Conservation (phyloP, 2,329 filamentous ascomycete species). For the Davidsoniella neocaledoniae region DNA sequence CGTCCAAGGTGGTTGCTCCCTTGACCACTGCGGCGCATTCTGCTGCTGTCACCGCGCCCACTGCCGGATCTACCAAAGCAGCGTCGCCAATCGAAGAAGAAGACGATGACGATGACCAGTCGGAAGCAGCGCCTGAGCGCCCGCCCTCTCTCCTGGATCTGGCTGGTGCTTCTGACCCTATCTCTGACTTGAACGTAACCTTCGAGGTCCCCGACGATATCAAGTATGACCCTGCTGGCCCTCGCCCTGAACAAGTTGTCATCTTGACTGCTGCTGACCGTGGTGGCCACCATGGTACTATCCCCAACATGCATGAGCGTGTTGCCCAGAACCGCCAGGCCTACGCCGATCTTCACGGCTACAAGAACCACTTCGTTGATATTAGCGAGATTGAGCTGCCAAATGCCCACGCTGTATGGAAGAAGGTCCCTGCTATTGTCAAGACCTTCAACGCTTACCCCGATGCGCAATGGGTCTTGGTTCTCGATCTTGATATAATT, state of each 20-base stretch:
- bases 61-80: background rate
- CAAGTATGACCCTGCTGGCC: constrained; percentile 10
- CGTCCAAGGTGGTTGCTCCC: background rate
- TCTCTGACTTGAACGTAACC: constrained; percentile 6
- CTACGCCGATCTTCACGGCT: constrained; percentile 11
- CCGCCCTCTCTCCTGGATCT: constrained; percentile 6
- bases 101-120: background rate
- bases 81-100: background rate
- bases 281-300: constrained; percentile 11
- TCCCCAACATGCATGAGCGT: constrained; percentile 11
- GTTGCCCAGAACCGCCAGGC: constrained; percentile 11
- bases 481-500: constrained; percentile 12
- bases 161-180: constrained; percentile 2
- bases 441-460: constrained; percentile 11
- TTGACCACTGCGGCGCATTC: background rate
- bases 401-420: constrained; percentile 10
- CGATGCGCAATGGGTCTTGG: constrained; percentile 12
- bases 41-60: background rate
- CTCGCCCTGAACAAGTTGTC: constrained; percentile 9
- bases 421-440: constrained; percentile 12
- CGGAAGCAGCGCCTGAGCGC: background rate
- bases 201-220: constrained; percentile 11
- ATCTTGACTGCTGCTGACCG: constrained; percentile 11
- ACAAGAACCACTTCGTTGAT: constrained; percentile 13
- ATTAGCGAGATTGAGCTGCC: constrained; percentile 11